These are phyloP conservation scores for Aspergillus sclerotiicarbonarius DNA, from an alignment of 495 filamentous ascomycete species.

Conservation along the genomic window DNA sequence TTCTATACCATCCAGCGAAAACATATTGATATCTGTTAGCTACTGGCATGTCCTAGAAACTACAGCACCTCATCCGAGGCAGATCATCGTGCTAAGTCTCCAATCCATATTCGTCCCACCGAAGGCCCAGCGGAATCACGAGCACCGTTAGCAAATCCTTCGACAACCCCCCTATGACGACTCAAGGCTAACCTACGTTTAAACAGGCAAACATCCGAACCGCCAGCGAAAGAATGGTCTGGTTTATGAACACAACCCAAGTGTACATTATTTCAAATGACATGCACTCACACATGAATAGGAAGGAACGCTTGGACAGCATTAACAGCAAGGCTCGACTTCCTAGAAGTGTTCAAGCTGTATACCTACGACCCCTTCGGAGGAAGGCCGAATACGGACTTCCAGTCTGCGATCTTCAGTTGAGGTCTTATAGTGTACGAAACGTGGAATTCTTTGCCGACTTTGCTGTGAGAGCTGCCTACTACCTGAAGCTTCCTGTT, in stretches of 20 bases:
- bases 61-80: slow-evolving; percentile 6
- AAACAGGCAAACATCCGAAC: background rate
- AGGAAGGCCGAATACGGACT: slow-evolving; percentile 69
- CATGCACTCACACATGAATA: slow-evolving; percentile 10
- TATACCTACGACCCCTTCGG: slow-evolving; percentile 82
- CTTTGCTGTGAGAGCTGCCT: slow-evolving; percentile 91
- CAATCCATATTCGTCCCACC: background rate
- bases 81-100: background rate
- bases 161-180: background rate
- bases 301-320: slow-evolving; percentile 38
- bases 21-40: slow-evolving; percentile 2
- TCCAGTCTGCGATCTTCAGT: slow-evolving; percentile 84
- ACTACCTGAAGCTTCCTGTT: slow-evolving; percentile 86
- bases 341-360: slow-evolving; percentile 74
- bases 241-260: background rate
- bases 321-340: slow-evolving; percentile 49
- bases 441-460: slow-evolving; percentile 95
- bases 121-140: background rate
- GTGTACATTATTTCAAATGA: slow-evolving; percentile 8
- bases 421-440: slow-evolving; percentile 86
- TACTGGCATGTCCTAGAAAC: slow-evolving; percentile 5
- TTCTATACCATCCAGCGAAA: background rate
- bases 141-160: background rate
- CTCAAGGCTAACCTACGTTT: background rate
- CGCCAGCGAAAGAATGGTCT: slow-evolving; percentile 14